phyloP scores from a whole-genome alignment of 164 flowering plant genomes.

The Magnolia sinica region DNA sequence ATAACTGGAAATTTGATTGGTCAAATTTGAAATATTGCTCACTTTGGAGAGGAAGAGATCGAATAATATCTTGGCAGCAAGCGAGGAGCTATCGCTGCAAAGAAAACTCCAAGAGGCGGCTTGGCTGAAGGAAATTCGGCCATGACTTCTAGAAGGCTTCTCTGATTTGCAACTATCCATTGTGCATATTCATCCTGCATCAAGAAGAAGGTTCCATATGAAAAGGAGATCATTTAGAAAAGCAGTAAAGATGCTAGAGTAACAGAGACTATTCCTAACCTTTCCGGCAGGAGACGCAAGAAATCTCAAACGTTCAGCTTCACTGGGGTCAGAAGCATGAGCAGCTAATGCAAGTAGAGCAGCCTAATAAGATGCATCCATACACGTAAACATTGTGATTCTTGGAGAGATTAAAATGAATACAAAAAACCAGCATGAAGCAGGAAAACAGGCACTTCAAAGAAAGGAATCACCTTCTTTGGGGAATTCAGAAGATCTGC shows the following conservation, averaged over 20 bases:
- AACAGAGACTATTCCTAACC: conserved; percentile 34
- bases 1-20: background rate
- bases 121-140: conserved; percentile 90
- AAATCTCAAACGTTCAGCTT: conserved; percentile 75
- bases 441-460: background rate
- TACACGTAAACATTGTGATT: background rate
- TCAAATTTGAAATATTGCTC: conserved; percentile 4
- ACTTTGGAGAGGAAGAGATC: conserved; percentile 97
- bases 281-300: conserved; percentile 98
- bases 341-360: conserved; percentile 87
- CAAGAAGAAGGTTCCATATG: background rate
- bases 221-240: background rate
- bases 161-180: conserved; percentile 82
- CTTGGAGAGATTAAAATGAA: background rate
- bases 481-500: conserved; percentile 91
- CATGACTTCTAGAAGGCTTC: conserved; percentile 96
- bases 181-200: conserved; percentile 93
- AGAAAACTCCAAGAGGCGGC: conserved; percentile 96
- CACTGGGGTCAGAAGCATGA: conserved; percentile 85
- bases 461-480: conserved; percentile 61
- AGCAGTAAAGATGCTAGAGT: conserved; percentile 1
- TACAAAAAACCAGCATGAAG: background rate
- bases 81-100: conserved; percentile 92
- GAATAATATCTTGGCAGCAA: conserved; percentile 98
- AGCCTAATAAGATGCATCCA: conserved; percentile 45